Evolutionary conservation across 2,329 filamentous ascomycete species (phyloP), one percentile per base, ranked within the genome.

Genomic region (Neofusicoccum sp.): DNA sequence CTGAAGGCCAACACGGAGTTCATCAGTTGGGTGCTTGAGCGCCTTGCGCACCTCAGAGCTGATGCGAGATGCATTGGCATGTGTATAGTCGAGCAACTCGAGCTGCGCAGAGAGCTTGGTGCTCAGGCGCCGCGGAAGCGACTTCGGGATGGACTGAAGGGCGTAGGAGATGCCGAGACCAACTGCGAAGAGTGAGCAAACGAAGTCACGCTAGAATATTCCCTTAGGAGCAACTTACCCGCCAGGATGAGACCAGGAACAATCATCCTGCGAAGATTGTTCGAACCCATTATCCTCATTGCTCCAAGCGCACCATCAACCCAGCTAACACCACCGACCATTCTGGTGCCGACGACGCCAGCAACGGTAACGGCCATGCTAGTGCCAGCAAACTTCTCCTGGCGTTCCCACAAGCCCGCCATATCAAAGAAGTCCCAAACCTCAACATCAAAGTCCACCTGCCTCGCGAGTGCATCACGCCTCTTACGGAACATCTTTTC

Each of bases 401-500:
- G 93, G 58, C 87, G 84, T 70, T 97, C 91, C 79, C 96, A 83
- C 5, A 98, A 78, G 9, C 86, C 89, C 16, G 86, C 83, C 74
- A 92, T 82, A 74, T 99, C 95, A 69, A 99, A 90, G 80, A 99
- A 98, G 77, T 99, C 95, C 84, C 84, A 89, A 0, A 96, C 68
- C 70, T 99, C 93, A 3, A 95, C 90, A 58, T 95, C 86, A 20
- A 96, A 87, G 63, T 97, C 87, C 14, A 98, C 87, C 70, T 96
- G 88, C 65, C 91, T 86, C 5, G 91, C 92, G 41, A 96, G 79
- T 1, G 86, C 85, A 73, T 99, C 91, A 62, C 87, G 85, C 69
- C 89, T 89, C 63, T 90, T 87, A 62, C 86, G 87, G 81, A 98
- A 99, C 95, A 99, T 98, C 71, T 93, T 86, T 68, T 97, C 92